Conservation (phyloP, 2,329 filamentous ascomycete species). For the Xylaria sp. region DNA sequence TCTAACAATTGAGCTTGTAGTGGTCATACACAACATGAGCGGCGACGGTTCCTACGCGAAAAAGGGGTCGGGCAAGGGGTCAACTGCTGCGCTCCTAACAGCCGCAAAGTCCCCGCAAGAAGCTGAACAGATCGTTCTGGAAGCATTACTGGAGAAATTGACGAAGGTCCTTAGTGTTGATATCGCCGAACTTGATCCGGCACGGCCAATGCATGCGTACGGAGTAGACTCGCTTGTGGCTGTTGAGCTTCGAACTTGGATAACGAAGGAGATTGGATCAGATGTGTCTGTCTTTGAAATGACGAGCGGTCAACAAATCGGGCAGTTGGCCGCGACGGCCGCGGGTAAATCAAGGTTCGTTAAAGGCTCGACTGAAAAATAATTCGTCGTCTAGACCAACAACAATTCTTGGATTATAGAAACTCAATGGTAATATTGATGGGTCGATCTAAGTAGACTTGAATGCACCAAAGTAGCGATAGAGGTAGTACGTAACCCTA, state of each 20-base stretch:
- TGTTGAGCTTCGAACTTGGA: slow-evolving; percentile 49
- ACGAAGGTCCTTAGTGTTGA: slow-evolving; percentile 37
- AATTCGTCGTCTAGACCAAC: too few relatives aligned
- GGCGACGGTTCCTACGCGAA: neutral
- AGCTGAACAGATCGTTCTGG: slow-evolving; percentile 27
- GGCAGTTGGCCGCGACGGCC: slow-evolving; percentile 16
- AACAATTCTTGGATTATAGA: too few relatives aligned
- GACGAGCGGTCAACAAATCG: slow-evolving; percentile 31
- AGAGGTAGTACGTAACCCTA: too few relatives aligned
- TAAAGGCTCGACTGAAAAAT: neutral
- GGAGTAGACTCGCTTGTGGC: slow-evolving; percentile 51
- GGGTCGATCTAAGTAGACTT: too few relatives aligned
- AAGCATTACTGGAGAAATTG: slow-evolving; percentile 30
- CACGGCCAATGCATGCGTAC: slow-evolving; percentile 44
- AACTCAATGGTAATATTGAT: too few relatives aligned
- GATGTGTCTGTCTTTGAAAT: slow-evolving; percentile 36
- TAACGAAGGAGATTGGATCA: slow-evolving; percentile 36
- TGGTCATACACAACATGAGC: slow-evolving; percentile 6
- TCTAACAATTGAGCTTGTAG: too few relatives aligned
- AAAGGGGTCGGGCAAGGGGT: slow-evolving; percentile 8
- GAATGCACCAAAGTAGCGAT: too few relatives aligned
- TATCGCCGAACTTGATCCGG: slow-evolving; percentile 41
- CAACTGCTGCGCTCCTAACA: slow-evolving; percentile 15
- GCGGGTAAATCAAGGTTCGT: slow-evolving; percentile 19
- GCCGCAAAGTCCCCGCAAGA: slow-evolving; percentile 5